These are phyloP conservation scores for Sugiyamaella sp. DNA, from an alignment of 1,139 yeast genomes.

Conservation along the genomic window DNA sequence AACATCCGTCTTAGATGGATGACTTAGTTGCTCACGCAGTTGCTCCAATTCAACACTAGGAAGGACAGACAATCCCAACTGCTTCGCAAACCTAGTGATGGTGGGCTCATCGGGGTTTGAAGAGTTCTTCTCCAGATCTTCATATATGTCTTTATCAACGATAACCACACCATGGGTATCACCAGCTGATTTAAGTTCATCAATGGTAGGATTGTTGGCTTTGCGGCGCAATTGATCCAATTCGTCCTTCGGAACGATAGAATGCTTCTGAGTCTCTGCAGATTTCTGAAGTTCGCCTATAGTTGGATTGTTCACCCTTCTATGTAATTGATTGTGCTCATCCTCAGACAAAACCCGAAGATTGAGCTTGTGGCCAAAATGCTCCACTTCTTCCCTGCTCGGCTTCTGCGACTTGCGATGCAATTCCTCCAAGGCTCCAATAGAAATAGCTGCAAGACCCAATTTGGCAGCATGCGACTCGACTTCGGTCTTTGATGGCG, in stretches of 20 bases:
- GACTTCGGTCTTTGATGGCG: constrained; percentile 35
- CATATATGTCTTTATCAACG: constrained; percentile 33
- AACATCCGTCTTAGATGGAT: constrained; percentile 43
- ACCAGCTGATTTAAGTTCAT: constrained; percentile 32
- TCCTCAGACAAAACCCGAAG: constrained; percentile 30
- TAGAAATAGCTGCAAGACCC: constrained; percentile 36
- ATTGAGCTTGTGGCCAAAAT: constrained; percentile 35
- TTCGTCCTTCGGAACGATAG: constrained; percentile 37
- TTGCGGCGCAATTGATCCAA: constrained; percentile 33
- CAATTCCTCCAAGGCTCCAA: constrained; percentile 35
- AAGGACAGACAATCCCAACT: constrained; percentile 39
- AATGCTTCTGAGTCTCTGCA: constrained; percentile 33
- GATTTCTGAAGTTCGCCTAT: constrained; percentile 30
- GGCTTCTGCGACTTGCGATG: constrained; percentile 35
- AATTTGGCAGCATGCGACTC: constrained; percentile 30
- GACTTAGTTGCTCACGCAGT: constrained; percentile 28
- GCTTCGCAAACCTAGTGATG: constrained; percentile 37
- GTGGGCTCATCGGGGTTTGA: constrained; percentile 36
- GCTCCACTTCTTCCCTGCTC: constrained; percentile 27
- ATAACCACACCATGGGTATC: constrained; percentile 30
- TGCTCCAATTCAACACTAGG: constrained; percentile 23
- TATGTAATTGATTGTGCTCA: constrained; percentile 29
- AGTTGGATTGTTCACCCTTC: constrained; percentile 34
- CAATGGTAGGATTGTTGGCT: constrained; percentile 34
- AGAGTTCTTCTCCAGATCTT: constrained; percentile 33